Percentiles rank a stretch among this genome's conserved stretches.
Conservation (phyloP, 805 yeast species). For the Babjeviella inositovora region DNA sequence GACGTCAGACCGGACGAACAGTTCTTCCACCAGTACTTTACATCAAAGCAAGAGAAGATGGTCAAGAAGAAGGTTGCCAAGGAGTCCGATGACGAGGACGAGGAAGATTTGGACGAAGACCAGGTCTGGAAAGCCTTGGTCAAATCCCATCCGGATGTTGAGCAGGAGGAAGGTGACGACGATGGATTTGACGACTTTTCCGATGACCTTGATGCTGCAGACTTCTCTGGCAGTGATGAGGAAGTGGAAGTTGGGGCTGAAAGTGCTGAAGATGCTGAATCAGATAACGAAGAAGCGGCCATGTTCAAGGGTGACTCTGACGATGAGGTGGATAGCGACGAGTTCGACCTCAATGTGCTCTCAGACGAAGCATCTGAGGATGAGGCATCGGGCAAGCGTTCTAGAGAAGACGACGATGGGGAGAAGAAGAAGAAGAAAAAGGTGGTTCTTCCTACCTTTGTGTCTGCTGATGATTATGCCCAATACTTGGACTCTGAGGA, state of each 20-base stretch:
- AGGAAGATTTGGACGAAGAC: constrained; percentile 41
- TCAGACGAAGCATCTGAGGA: constrained; percentile 10
- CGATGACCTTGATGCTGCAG: constrained; percentile 15
- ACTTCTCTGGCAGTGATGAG: constrained; percentile 30
- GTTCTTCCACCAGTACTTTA: constrained; percentile 79
- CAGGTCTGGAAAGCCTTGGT: constrained; percentile 75
- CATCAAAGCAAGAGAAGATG: constrained; percentile 29
- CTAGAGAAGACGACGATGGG: constrained; percentile 9
- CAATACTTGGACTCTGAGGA: constrained; percentile 54
- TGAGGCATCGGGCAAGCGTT: constrained; percentile 6
- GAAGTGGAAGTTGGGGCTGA: constrained; percentile 43
- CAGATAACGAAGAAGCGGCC: constrained; percentile 4
- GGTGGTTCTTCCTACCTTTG: constrained; percentile 60
- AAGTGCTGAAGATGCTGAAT: constrained; percentile 4
- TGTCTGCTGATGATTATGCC: constrained; percentile 78
- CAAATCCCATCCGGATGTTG: constrained; percentile 59
- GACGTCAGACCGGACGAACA: constrained; percentile 75
- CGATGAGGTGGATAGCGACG: constrained; percentile 10
- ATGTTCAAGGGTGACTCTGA: constrained; percentile 5
- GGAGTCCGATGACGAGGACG: constrained; percentile 11
- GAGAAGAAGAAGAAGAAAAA: constrained; percentile 10
- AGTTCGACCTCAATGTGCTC: constrained; percentile 9
- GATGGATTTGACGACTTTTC: constrained; percentile 16
- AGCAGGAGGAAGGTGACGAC: constrained; percentile 26
- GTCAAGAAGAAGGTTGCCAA: constrained; percentile 12